phyloP scores from a whole-genome alignment of 495 filamentous ascomycete species.

The Tuber calosporum region DNA sequence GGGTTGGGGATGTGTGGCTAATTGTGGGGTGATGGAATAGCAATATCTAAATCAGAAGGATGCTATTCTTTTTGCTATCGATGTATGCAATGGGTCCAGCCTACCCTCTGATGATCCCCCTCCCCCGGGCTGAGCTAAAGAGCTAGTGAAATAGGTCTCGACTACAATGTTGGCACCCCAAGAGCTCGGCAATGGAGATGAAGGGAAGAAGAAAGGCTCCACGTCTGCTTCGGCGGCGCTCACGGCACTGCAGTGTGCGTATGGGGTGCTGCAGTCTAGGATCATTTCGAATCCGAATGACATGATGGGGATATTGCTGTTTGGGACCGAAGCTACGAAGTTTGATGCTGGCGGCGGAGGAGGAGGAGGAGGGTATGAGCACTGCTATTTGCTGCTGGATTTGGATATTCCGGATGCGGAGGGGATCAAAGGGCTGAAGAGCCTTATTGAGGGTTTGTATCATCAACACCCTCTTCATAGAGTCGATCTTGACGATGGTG shows the following conservation, averaged over 20 bases:
- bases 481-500: background rate
- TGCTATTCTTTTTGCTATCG: slow-evolving; percentile 92
- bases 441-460: slow-evolving; percentile 55
- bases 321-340: slow-evolving; percentile 79
- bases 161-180: slow-evolving; percentile 75
- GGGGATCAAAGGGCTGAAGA: slow-evolving; percentile 73
- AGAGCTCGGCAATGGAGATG: slow-evolving; percentile 32
- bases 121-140: background rate
- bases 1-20: background rate
- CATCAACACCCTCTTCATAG: background rate
- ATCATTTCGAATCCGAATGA: slow-evolving; percentile 95
- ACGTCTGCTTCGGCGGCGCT: slow-evolving; percentile 58
- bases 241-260: slow-evolving; percentile 80
- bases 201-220: slow-evolving; percentile 49
- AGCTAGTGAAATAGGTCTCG: slow-evolving; percentile 50
- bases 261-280: slow-evolving; percentile 90
- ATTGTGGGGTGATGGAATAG: slow-evolving; percentile 44
- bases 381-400: slow-evolving; percentile 88
- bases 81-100: slow-evolving; percentile 45
- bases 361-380: slow-evolving; percentile 64
- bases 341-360: slow-evolving; percentile 63
- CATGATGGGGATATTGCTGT: slow-evolving; percentile 96
- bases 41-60: slow-evolving; percentile 89
- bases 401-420: slow-evolving; percentile 78
- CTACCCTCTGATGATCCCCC: background rate